Conservation (phyloP, 1,284 basidiomycete genomes). For the Rhodotorula mucilaginosa region DNA sequence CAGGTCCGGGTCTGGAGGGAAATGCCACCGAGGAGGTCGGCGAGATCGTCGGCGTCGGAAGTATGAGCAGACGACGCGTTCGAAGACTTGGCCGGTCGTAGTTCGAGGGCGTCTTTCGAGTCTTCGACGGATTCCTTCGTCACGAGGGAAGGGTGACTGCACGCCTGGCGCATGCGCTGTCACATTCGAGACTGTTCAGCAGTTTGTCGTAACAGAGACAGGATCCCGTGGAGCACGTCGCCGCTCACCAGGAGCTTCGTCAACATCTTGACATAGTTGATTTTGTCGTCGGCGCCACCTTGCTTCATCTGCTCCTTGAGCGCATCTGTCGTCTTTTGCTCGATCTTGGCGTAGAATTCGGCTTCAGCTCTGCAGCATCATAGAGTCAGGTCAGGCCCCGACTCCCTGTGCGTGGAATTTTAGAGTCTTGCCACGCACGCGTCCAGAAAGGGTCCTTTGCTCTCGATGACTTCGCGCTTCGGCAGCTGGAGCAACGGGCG, state of each 20-base stretch:
- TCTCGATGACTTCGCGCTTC: conserved; percentile 65
- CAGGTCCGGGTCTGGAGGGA: conserved; percentile 11
- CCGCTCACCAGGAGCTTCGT: conserved; percentile 63
- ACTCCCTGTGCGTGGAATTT: no score
- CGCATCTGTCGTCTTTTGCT: conserved; percentile 61
- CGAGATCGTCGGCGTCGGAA: conserved; percentile 53
- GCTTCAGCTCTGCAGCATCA: conserved; percentile 65
- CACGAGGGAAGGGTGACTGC: conserved; percentile 80
- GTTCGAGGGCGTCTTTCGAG: conserved; percentile 29
- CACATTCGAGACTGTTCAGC: no score
- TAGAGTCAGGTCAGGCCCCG: background rate
- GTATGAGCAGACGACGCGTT: conserved; percentile 41
- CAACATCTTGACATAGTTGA: conserved; percentile 79
- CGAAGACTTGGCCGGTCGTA: conserved; percentile 51
- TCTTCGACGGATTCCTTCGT: conserved; percentile 16
- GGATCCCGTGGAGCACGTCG: conserved; percentile 17
- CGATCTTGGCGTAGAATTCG: conserved; percentile 72
- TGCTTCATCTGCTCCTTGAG: conserved; percentile 48
- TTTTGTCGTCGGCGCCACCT: conserved; percentile 54
- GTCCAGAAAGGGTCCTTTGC: conserved; percentile 54
- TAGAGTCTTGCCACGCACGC: conserved; percentile 22
- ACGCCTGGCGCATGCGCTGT: conserved; percentile 59
- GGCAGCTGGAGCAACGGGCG: conserved; percentile 84
- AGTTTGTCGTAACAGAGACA: background rate
- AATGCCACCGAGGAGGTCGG: conserved; percentile 17